Conservation (phyloP, 495 filamentous ascomycete species). For the Astrocystis sublimbata region DNA sequence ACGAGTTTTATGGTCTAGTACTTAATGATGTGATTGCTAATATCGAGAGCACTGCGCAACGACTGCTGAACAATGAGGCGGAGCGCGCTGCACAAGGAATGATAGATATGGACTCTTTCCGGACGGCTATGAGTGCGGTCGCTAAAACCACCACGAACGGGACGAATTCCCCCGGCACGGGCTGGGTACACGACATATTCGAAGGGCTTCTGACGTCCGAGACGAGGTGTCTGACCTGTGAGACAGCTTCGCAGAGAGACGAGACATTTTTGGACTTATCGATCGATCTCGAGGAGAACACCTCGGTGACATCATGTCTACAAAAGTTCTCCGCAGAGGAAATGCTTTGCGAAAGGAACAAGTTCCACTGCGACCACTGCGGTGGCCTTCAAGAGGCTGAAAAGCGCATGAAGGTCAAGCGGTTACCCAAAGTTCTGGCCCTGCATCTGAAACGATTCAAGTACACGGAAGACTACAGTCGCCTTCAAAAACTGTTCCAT, state of each 20-base stretch:
- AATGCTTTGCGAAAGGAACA: constrained; percentile 98
- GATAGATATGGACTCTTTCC: constrained; percentile 42
- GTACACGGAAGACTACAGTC: constrained; percentile 91
- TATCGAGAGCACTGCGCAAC: constrained; percentile 78
- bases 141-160: constrained; percentile 41
- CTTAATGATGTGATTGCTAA: constrained; percentile 96
- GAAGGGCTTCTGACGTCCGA: constrained; percentile 94
- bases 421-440: constrained; percentile 85
- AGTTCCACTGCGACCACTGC: constrained; percentile 97
- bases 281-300: constrained; percentile 93
- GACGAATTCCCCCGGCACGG: constrained; percentile 53
- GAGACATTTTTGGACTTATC: constrained; percentile 95
- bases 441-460: constrained; percentile 96
- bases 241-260: constrained; percentile 91
- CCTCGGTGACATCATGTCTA: constrained; percentile 93
- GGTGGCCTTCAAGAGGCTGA: constrained; percentile 96
- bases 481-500: constrained; percentile 95
- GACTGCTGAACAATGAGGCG: constrained; percentile 50
- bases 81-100: constrained; percentile 35
- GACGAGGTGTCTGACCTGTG: constrained; percentile 94
- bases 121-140: constrained; percentile 46
- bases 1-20: constrained; percentile 92
- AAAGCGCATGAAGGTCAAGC: constrained; percentile 99
- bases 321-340: constrained; percentile 96
- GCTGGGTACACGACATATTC: constrained; percentile 98